Conservation (phyloP, 1,284 basidiomycete species). For the Omphalotus olearius region DNA sequence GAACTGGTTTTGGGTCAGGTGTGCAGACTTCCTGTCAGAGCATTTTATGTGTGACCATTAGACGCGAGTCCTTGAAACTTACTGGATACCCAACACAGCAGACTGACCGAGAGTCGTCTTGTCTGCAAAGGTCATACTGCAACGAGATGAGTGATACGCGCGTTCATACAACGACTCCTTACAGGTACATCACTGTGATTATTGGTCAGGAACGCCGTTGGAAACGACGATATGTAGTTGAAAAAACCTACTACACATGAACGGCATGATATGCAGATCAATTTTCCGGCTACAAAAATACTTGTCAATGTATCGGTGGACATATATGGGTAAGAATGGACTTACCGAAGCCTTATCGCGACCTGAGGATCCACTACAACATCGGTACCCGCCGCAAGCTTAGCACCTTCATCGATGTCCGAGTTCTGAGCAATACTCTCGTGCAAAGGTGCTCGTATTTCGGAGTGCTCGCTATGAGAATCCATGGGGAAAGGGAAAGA, state of each 20-base stretch:
- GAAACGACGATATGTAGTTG: background rate
- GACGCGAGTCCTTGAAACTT: slow-evolving; percentile 6
- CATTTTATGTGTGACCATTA: background rate
- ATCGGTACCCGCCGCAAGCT: slow-evolving; percentile 30
- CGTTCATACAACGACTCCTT: slow-evolving; percentile 14
- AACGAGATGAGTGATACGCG: slow-evolving; percentile 15
- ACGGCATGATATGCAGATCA: slow-evolving; percentile 67
- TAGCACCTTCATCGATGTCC: slow-evolving; percentile 45
- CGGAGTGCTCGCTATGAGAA: slow-evolving; percentile 29
- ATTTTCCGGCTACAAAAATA: slow-evolving; percentile 41
- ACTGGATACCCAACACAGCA: slow-evolving; percentile 68
- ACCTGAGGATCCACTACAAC: slow-evolving; percentile 34
- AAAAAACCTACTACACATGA: slow-evolving; percentile 67
- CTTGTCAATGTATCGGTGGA: background rate
- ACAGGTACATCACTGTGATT: slow-evolving; percentile 51
- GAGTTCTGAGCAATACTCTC: slow-evolving; percentile 23
- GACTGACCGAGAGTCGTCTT: slow-evolving; percentile 74
- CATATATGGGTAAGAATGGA: too few relatives aligned
- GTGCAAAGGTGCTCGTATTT: slow-evolving; percentile 20
- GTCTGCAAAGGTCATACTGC: slow-evolving; percentile 63
- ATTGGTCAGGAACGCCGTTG: background rate
- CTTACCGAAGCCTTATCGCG: slow-evolving; percentile 35
- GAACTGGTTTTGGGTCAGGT: slow-evolving; percentile 29
- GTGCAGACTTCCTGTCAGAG: slow-evolving; percentile 30
- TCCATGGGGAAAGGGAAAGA: slow-evolving; percentile 26